phyloP scores from a whole-genome alignment of 495 filamentous ascomycete species.

The Penicillium canariense region DNA sequence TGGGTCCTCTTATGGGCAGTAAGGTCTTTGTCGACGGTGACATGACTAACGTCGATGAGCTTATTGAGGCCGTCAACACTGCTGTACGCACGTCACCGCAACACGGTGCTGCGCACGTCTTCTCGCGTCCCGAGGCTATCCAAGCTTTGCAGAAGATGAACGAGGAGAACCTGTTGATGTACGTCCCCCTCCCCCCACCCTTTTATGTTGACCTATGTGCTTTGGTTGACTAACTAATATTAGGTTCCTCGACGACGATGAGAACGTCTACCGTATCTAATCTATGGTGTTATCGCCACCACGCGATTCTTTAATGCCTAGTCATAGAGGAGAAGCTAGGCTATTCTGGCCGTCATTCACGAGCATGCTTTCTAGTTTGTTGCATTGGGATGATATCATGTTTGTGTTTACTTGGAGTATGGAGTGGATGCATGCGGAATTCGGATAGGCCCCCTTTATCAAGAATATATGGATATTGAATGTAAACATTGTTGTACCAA shows the following conservation, averaged over 20 bases:
- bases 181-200: slow-evolving; percentile 38
- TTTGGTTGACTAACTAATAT: slow-evolving; percentile 10
- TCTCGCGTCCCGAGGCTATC: slow-evolving; percentile 69
- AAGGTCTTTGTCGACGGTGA: slow-evolving; percentile 74
- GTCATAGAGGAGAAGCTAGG: not conserved
- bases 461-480: slow-evolving; percentile 20
- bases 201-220: not conserved
- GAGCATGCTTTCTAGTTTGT: slow-evolving; percentile 12
- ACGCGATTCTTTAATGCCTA: not conserved
- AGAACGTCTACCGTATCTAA: slow-evolving; percentile 51
- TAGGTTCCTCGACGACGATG: slow-evolving; percentile 54
- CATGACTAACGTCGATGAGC: slow-evolving; percentile 65
- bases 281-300: slow-evolving; percentile 4
- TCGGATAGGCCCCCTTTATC: slow-evolving; percentile 13
- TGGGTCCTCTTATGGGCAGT: slow-evolving; percentile 78
- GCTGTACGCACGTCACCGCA: slow-evolving; percentile 46
- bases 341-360: not conserved
- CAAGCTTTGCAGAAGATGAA: slow-evolving; percentile 77
- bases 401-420: slow-evolving; percentile 25
- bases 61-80: slow-evolving; percentile 78
- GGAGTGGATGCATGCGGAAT: slow-evolving; percentile 20
- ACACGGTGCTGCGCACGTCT: slow-evolving; percentile 49
- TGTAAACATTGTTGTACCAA: not conserved
- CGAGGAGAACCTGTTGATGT: slow-evolving; percentile 89
- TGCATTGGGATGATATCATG: slow-evolving; percentile 35